Base-by-base conservation (phyloP, 768 basidiomycete genomes). In the Tricholoma sp. region DNA sequence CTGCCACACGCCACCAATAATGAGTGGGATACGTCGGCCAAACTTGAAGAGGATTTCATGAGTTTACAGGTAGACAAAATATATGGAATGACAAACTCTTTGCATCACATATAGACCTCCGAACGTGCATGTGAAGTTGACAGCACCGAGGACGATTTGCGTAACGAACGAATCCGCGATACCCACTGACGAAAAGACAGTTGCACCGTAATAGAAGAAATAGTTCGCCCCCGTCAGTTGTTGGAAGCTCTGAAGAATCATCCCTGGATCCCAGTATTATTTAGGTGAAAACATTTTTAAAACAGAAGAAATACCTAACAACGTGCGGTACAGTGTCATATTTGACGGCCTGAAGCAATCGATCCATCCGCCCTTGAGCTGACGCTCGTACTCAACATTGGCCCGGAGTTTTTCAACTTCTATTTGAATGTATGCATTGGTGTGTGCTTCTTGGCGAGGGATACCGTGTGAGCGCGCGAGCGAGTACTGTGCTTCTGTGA, bases 61-160 rank as follows among this genome's bases (percentile, higher is more conserved):
- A n/a, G 31, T 47, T 52, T 54, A 53, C 37, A 17, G 50, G 42
- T 41, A 53, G 10, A 36, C 4, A 37, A 24, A 28, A 41, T 31
- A 55, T 9, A 9, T 18, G 13, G 37, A 39, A 44, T 57, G 8
- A 70, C 76, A 44, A 62, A 79, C 82, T 64, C 75, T 74, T 67
- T 89, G 85, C 80, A 89, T 84, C 53, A 89, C 72, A 67, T 85
- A 89, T 62, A 91, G 68, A 1, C 89, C 88, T 33, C 83, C 80
- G 70, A 88, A 88, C 10, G 86, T 88, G 67, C 84, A 85, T 48
- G 74, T 72, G 62, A 89, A 87, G 69, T 89, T 88, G 66, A 89
- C 85, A 3, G 79, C 80, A 37, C 88, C 87, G 41, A 90, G 74
- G 61, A 91, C 89, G 60, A 89, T 86, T 61, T 91, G 89, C 1